These are phyloP conservation scores for Aspergillus niger DNA, from an alignment of 2,329 filamentous ascomycete genomes.

Conservation along the genomic window DNA sequence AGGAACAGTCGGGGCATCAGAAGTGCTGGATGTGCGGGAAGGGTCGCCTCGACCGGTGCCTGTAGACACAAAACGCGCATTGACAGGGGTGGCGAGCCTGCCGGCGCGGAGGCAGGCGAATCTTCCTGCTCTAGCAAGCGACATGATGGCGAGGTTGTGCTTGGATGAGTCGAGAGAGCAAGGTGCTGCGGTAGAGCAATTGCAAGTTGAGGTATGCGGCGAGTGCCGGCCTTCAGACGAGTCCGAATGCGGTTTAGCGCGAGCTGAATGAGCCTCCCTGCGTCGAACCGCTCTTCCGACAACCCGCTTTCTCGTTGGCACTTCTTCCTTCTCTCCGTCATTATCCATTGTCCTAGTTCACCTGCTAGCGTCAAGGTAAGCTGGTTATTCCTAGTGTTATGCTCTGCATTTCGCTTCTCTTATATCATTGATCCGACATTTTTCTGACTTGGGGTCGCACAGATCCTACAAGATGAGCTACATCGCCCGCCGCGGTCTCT, in stretches of 20 bases:
- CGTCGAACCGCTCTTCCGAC: conserved; percentile 37
- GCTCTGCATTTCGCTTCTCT: background rate
- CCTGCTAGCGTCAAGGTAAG: conserved; percentile 39
- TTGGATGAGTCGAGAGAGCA: conserved; percentile 21
- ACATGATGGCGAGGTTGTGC: conserved; percentile 55
- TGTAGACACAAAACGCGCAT: conserved; percentile 43
- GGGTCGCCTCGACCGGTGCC: conserved; percentile 51
- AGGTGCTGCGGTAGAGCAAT: conserved; percentile 36
- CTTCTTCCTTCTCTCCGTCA: conserved; percentile 36
- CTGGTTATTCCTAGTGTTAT: background rate
- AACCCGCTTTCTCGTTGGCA: conserved; percentile 38
- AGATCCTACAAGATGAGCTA: conserved; percentile 77
- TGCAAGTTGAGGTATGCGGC: conserved; percentile 35
- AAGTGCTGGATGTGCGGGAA: conserved; percentile 54
- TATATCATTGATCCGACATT: background rate
- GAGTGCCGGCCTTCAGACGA: conserved; percentile 33
- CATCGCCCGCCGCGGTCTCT: conserved; percentile 86
- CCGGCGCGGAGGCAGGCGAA: conserved; percentile 37
- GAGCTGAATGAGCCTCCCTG: conserved; percentile 24
- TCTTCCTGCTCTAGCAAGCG: conserved; percentile 61
- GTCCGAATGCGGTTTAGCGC: conserved; percentile 41
- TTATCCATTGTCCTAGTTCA: conserved; percentile 35
- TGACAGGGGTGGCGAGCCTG: conserved; percentile 34
- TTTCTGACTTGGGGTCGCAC: conserved; percentile 23
- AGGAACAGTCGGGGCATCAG: conserved; percentile 47